Base-by-base conservation (phyloP, 1,284 basidiomycete species). In the Melampsora larici-populina region DNA sequence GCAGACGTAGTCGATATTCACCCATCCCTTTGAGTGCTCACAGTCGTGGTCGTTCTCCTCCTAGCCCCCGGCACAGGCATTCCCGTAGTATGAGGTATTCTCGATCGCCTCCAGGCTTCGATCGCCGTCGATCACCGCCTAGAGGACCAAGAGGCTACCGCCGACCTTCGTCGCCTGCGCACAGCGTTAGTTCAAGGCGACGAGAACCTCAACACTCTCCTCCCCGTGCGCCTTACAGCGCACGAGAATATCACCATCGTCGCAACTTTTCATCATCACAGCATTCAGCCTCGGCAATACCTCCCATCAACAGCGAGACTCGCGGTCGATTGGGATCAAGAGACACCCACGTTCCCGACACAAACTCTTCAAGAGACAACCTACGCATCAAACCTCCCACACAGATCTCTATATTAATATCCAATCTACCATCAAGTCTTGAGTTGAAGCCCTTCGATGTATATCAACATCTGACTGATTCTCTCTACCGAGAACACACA, bases 401-500 rank as follows among this genome's bases (percentile, higher is more conserved):
- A 64, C 48, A 49, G n/a, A 49, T 40, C 24, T 74, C 71, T 3
- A 55, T 74, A 48, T 49, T 65, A 2, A 74, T 74, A 58, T 48
- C 62, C 48, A 74, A 74, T 63, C 40, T 74, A 64, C 71, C 71
- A 0, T 48, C 71, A 9, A 64, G 36, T 55, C 33, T 48, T 31
- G 71, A 18, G 46, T 62, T 65, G 17, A 74, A 60, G 11, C 63
- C 71, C 15, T 51, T 46, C 21, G 49, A 48, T n/a, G 60, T 74
- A 29, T 74, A 51, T 36, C n/a, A 74, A 21, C 71, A 74, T 74
- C 36, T 74, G 33, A 31, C 31, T 29, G 29, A 66, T 49, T 31
- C 63, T 18, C 13, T 66, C 1, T 31, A 58, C 43, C 64, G 6
- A 8, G 36, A 66, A 0, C 40, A 33, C 31, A 1, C 9, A n/a